Evolutionary conservation across 768 basidiomycete species (phyloP).

Genomic region (Sarcodon sp.): DNA sequence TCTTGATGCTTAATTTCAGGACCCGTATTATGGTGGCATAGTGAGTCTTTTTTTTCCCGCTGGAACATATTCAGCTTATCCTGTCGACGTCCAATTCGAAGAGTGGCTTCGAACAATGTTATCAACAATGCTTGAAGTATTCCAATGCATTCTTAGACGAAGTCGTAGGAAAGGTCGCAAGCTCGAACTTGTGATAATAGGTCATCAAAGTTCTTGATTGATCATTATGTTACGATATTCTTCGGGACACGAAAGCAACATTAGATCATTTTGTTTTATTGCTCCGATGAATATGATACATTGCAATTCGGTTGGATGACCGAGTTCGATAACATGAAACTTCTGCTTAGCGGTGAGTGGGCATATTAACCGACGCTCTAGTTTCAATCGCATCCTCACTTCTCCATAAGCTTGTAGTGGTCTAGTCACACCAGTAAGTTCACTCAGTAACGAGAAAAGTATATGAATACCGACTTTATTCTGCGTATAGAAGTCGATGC

Average conservation of each 20-base stretch:
- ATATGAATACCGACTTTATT: constrained; percentile 48
- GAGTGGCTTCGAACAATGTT: constrained; percentile 69
- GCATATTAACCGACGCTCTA: constrained; percentile 80
- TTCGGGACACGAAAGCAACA: no score
- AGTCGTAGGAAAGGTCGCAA: constrained; percentile 23
- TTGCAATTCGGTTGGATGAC: no score
- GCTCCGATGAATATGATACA: no score
- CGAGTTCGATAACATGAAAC: no score
- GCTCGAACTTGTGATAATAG: neutral
- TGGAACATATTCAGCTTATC: neutral
- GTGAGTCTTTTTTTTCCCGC: constrained; percentile 22
- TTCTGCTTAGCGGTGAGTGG: constrained; percentile 55
- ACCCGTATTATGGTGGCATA: constrained; percentile 74
- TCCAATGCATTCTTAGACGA: constrained; percentile 74
- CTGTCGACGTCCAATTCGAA: constrained; percentile 12
- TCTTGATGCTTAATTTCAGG: constrained; percentile 13
- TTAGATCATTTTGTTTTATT: no score
- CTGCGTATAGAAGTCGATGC: constrained; percentile 93
- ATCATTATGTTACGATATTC: no score
- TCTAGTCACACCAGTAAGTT: constrained; percentile 30
- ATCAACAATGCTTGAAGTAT: constrained; percentile 59
- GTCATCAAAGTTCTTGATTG: no score
- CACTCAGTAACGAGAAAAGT: neutral
- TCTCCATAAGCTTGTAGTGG: constrained; percentile 87
- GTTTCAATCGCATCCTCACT: constrained; percentile 72